These are phyloP conservation scores for Vigna hirtella DNA, from an alignment of 306 rosid species.

Conservation along the genomic window DNA sequence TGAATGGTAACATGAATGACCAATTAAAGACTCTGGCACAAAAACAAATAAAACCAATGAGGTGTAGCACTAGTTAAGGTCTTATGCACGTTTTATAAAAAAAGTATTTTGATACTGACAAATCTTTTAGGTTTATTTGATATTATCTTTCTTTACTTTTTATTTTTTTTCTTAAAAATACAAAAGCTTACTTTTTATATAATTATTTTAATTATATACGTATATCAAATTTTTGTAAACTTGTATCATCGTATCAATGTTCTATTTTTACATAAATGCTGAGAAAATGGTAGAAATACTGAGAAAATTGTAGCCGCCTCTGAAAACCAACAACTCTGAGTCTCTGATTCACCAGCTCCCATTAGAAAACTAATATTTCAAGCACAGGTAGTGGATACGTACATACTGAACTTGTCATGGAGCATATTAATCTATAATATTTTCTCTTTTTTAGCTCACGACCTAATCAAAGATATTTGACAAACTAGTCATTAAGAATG, in stretches of 20 bases:
- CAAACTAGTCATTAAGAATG: slow-evolving; percentile 6
- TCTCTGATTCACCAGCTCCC: neutral
- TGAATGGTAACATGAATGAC: neutral
- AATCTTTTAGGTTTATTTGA: no score
- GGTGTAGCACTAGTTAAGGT: slow-evolving; percentile 1
- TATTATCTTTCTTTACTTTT: no score
- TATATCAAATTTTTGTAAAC: no score
- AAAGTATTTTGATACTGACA: no score
- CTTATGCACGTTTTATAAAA: neutral
- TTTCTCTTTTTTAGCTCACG: no score
- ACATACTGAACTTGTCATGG: neutral
- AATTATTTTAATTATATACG: no score
- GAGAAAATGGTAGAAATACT: neutral
- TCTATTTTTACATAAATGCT: no score
- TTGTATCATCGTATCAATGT: no score
- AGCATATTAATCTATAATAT: neutral
- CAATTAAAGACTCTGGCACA: neutral
- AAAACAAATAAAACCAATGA: neutral
- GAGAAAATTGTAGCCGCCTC: slow-evolving; percentile 11
- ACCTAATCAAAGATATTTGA: neutral
- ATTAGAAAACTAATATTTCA: slow-evolving; percentile 32
- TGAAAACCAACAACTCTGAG: slow-evolving; percentile 32
- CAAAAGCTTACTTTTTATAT: no score
- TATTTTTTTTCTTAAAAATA: no score
- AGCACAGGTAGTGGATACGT: slow-evolving; percentile 30